Evolutionary conservation across 768 basidiomycete species (phyloP).

Genomic region (Amyloporia xantha): DNA sequence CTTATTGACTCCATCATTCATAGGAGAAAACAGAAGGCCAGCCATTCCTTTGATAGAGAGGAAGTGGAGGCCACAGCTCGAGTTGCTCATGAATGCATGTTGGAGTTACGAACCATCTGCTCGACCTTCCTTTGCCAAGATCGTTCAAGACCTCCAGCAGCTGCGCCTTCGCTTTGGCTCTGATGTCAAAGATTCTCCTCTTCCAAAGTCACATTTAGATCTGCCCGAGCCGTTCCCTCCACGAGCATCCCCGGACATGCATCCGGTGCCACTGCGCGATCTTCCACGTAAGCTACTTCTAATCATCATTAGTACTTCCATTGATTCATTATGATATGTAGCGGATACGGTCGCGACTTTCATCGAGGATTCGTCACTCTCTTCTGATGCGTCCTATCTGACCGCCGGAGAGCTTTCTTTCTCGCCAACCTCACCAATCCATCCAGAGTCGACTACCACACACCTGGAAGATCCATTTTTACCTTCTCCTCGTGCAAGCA

Average conservation of each 20-base stretch:
- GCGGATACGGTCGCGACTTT: constrained; percentile 15
- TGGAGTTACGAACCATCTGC: constrained; percentile 48
- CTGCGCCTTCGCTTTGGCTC: constrained; percentile 36
- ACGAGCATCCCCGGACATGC: constrained; percentile 24
- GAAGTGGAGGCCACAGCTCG: constrained; percentile 13
- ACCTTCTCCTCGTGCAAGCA: not conserved
- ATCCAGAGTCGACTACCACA: constrained; percentile 2
- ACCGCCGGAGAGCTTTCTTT: constrained; percentile 7
- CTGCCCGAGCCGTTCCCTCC: constrained; percentile 17
- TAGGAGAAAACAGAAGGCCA: constrained; percentile 19
- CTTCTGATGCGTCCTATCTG: constrained; percentile 14
- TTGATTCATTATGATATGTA: not conserved
- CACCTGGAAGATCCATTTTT: not conserved
- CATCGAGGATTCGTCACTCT: constrained; percentile 12
- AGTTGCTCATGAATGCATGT: constrained; percentile 45
- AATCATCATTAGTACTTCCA: not conserved
- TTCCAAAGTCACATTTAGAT: constrained; percentile 16
- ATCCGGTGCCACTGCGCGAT: constrained; percentile 14
- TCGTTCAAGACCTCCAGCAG: constrained; percentile 40
- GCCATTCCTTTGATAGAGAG: constrained; percentile 15
- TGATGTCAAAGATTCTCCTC: constrained; percentile 28
- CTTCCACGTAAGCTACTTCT: constrained; percentile 15
- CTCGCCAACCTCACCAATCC: not conserved
- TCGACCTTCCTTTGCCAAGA: constrained; percentile 47
- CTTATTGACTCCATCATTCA: not conserved